Evolutionary conservation across 192 early-diverging fungal genomes (phyloP), one percentile per base, ranked within the genome.

Genomic region (Pilobolus umbonatus): DNA sequence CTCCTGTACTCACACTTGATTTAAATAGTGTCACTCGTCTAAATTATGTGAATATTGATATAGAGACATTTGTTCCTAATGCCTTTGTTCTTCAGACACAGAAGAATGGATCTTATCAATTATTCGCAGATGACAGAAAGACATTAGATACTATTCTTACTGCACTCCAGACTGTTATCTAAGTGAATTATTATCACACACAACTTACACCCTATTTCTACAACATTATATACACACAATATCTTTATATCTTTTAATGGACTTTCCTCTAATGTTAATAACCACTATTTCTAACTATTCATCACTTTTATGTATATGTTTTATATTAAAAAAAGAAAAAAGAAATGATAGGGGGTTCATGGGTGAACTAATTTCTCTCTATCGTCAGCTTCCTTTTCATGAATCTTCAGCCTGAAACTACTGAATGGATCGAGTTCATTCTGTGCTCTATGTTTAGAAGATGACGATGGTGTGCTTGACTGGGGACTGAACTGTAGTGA

Each of bases 51-150:
- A 32, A 59, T 17, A 46, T 48, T 40, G 62, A 65, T 32, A 21
- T 48, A 12, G 54, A 65, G 12, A 65, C 55, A 0, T 57, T 34
- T 52, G 35, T 65, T 21, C 55, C 48, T 22, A 65, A 65, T 47
- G 39, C 62, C 4, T 49, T 65, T 28, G 47, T 49, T 28, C 21
- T 65, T 11, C 36, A 57, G 14, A 29, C 56, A 24, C 29, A 40
- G 12, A 34, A 49, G 14, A 54, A 54, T 24, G 55, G 55, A 19
- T 17, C 47, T 17, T 65, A 57, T 22, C 45, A 58, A 6, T 38
- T 65, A 17, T 57, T 65, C 43, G 55, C 44, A 4, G 62, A 65
- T 36, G 55, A 38, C 32, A 49, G 51, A n/a, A 49, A 64, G 29
- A 47, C 49, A 11, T 25, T 26, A 15, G 25, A 51, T 25, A 49